Evolutionary conservation across 2,329 filamentous ascomycete genomes (phyloP).

Genomic region (Metarhizium guizhouense): DNA sequence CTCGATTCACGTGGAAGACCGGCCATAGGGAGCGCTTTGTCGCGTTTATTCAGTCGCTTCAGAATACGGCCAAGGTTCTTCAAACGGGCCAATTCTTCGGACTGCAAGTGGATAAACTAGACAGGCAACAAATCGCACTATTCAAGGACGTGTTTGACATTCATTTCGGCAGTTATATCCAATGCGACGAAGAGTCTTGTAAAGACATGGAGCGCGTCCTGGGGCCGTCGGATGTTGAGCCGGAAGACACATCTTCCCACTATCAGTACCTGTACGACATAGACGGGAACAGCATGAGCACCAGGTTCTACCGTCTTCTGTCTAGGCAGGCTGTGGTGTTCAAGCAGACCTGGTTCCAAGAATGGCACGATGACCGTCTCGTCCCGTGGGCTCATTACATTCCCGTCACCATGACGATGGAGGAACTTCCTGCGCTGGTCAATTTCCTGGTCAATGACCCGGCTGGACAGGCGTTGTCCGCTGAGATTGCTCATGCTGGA

Average conservation of each 20-base stretch:
- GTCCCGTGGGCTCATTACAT: slow-evolving; percentile 49
- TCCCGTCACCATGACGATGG: slow-evolving; percentile 38
- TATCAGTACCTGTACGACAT: slow-evolving; percentile 24
- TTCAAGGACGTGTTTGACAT: no score
- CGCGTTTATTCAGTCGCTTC: slow-evolving; percentile 18
- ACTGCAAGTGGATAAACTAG: slow-evolving; percentile 13
- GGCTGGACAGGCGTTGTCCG: slow-evolving; percentile 37
- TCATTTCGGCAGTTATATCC: no score
- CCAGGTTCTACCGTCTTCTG: slow-evolving; percentile 42
- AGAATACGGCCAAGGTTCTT: no score
- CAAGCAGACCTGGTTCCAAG: slow-evolving; percentile 42
- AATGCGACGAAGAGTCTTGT: no score
- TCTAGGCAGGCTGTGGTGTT: slow-evolving; percentile 36
- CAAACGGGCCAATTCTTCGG: no score
- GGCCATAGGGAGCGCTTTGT: slow-evolving; percentile 40
- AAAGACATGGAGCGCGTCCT: no score
- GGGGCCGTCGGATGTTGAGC: slow-evolving; percentile 20
- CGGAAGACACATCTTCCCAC: slow-evolving; percentile 29
- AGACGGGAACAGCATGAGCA: slow-evolving; percentile 48
- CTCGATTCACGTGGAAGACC: slow-evolving; percentile 20
- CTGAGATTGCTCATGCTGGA: slow-evolving; percentile 43
- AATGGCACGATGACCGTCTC: slow-evolving; percentile 50
- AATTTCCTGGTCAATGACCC: slow-evolving; percentile 33
- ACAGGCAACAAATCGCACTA: slow-evolving; percentile 15
- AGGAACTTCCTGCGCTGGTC: slow-evolving; percentile 44